Conservation (phyloP, 768 basidiomycete species). For the Naganishia antarctica region DNA sequence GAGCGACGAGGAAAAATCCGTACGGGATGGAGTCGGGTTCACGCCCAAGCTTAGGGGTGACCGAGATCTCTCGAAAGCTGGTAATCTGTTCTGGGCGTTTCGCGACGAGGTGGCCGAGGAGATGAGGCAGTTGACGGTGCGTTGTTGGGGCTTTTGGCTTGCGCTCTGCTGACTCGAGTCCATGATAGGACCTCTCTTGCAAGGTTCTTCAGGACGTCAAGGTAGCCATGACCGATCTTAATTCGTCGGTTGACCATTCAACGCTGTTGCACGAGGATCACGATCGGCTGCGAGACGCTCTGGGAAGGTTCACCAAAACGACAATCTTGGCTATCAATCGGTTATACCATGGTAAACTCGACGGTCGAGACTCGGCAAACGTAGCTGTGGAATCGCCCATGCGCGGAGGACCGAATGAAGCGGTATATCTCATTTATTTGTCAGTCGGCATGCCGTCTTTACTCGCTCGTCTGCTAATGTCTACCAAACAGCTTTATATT, state of each 20-base stretch:
- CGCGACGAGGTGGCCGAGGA: constrained; percentile 42
- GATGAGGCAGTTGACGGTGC: constrained; percentile 42
- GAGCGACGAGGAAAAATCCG: constrained; percentile 16
- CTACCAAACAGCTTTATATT: constrained; percentile 74
- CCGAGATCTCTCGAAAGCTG: constrained; percentile 27
- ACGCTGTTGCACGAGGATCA: constrained; percentile 15
- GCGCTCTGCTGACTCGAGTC: not conserved
- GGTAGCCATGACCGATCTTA: constrained; percentile 24
- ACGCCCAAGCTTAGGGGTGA: not conserved
- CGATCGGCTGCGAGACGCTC: constrained; percentile 33
- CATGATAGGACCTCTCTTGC: not conserved
- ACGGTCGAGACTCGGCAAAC: not conserved
- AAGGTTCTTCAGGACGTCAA: constrained; percentile 20
- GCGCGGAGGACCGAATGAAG: constrained; percentile 57
- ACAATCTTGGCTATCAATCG: constrained; percentile 36
- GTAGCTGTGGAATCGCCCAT: not conserved
- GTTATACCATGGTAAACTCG: constrained; percentile 26
- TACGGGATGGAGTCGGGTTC: too few species aligned
- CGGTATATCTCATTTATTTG: constrained; percentile 87
- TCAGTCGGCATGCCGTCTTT: constrained; percentile 51
- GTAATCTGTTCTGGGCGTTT: constrained; percentile 45
- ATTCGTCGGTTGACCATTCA: constrained; percentile 19
- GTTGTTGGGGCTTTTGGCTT: constrained; percentile 9
- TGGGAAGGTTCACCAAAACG: constrained; percentile 39
- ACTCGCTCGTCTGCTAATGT: not conserved